Base-by-base conservation (phyloP, 2,329 filamentous ascomycete genomes). In the Phoma sp. region DNA sequence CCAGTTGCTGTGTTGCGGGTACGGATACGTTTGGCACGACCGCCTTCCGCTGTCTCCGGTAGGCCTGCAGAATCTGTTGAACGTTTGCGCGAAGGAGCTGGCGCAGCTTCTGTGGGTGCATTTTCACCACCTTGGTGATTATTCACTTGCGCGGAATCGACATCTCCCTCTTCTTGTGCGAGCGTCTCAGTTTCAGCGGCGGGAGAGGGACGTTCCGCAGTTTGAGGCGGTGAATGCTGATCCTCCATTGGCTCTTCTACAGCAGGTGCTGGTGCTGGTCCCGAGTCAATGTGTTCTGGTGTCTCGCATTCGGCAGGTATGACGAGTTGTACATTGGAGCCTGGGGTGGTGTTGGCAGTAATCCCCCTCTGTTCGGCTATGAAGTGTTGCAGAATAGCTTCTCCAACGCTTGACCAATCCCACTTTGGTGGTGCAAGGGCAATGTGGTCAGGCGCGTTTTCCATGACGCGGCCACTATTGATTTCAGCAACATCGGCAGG, bases 31-130 rank as follows among this genome's bases (percentile, higher is more conserved):
- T 85, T 85, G 67, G 85, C 87, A 40, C 85, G 79, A 17, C 81
- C 80, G 42, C 82, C 82, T 56, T 87, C 85, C 11, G 76, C 75
- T 11, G 77, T 78, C 45, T 87, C 86, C 2, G 84, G 80, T 23
- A 86, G 77, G 9, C 82, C 83, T 42, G 84, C 82, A 17, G 82
- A 83, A 45, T 86, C 83, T 12, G 83, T 84, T 2, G 85, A 87
- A 51, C 86, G 78, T 69, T 88, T 88, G 17, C 85, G 79, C 18
- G 78, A 78, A 10, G 75, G 75, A 4, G 74, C 65, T 40, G 66
- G 73, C n/a, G 76, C 69, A 40, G 59, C 60, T 46, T 77, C 79
- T 23, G 60, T 39, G 1, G 57, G 54, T 18, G 59, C 43, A n/a
- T 55, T 46, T 0, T 54, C 53, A 9, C 21, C 34, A n/a, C 65